These are phyloP conservation scores for Davidsoniella eucalypti DNA, from an alignment of 2,329 filamentous ascomycete genomes.

Conservation along the genomic window DNA sequence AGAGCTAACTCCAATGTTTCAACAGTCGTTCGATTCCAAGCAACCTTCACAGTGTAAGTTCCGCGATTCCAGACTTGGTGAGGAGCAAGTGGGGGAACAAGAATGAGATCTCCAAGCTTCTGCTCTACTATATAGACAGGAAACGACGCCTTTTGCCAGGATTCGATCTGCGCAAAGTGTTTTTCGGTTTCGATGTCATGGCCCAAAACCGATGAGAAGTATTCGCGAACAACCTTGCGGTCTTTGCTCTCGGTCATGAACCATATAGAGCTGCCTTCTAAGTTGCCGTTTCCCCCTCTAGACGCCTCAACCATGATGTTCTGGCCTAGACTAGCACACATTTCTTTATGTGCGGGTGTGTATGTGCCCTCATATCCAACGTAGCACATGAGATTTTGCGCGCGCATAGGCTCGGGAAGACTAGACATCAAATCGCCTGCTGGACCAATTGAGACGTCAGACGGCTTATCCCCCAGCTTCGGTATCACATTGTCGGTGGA, in stretches of 20 bases:
- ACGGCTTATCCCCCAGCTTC: constrained; percentile 26
- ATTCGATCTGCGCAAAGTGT: constrained; percentile 88
- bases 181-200: constrained; percentile 96
- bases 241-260: constrained; percentile 98
- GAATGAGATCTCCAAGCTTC: constrained; percentile 74
- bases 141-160: constrained; percentile 90
- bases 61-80: constrained; percentile 98
- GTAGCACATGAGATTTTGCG: constrained; percentile 96
- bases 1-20: constrained; percentile 80
- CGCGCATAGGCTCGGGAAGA: constrained; percentile 70
- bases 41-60: constrained; percentile 89
- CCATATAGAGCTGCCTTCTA: constrained; percentile 83
- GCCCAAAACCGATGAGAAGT: constrained; percentile 80
- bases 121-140: constrained; percentile 89
- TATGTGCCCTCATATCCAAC: constrained; percentile 95
- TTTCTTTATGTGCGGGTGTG: constrained; percentile 87
- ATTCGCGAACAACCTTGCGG: constrained; percentile 76
- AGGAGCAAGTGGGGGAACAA: constrained; percentile 81
- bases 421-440: constrained; percentile 93
- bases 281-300: constrained; percentile 48
- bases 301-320: constrained; percentile 98
- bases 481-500: constrained; percentile 29
- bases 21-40: constrained; percentile 90
- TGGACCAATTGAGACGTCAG: constrained; percentile 42
- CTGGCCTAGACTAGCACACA: constrained; percentile 91